Evolutionary conservation across 768 basidiomycete genomes (phyloP).

Genomic region (Macrolepiota albuminosa): DNA sequence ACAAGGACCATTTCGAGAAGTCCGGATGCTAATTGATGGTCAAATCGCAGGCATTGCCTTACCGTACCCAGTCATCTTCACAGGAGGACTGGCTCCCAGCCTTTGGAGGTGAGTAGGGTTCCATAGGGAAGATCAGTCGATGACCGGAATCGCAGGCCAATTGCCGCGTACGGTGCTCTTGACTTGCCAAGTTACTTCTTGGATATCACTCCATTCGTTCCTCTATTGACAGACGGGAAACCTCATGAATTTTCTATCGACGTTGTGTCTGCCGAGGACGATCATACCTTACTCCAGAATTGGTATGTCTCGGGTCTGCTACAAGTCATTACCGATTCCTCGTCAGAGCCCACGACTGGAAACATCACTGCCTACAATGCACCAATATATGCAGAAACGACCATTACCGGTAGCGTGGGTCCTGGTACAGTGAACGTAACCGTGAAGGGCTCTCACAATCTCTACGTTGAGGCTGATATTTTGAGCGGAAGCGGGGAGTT

Average conservation of each 20-base stretch:
- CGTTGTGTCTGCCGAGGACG: slow-evolving; percentile 61
- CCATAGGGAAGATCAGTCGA: background rate
- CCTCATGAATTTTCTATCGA: slow-evolving; percentile 70
- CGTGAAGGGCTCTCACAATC: slow-evolving; percentile 50
- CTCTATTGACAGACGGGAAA: slow-evolving; percentile 60
- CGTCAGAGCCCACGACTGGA: slow-evolving; percentile 60
- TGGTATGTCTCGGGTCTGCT: slow-evolving; percentile 75
- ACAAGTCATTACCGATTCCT: slow-evolving; percentile 65
- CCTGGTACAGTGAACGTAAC: slow-evolving; percentile 54
- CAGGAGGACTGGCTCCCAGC: slow-evolving; percentile 66
- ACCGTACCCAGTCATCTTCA: slow-evolving; percentile 63
- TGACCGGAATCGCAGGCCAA: slow-evolving; percentile 40
- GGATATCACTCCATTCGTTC: slow-evolving; percentile 75
- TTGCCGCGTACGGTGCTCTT: slow-evolving; percentile 71
- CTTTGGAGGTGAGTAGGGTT: slow-evolving; percentile 52
- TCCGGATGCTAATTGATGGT: slow-evolving; percentile 42
- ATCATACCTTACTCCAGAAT: slow-evolving; percentile 65
- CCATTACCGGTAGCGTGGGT: slow-evolving; percentile 36
- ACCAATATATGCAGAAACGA: slow-evolving; percentile 50
- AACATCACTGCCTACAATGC: slow-evolving; percentile 56
- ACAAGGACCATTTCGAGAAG: slow-evolving; percentile 48
- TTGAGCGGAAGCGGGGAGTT: slow-evolving; percentile 53
- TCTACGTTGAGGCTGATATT: slow-evolving; percentile 61
- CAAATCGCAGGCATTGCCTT: slow-evolving; percentile 43
- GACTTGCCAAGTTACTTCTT: slow-evolving; percentile 76